Evolutionary conservation across 805 yeast species (phyloP), one percentile per base, ranked within the genome.

Genomic region (Monosporozyma unispora): DNA sequence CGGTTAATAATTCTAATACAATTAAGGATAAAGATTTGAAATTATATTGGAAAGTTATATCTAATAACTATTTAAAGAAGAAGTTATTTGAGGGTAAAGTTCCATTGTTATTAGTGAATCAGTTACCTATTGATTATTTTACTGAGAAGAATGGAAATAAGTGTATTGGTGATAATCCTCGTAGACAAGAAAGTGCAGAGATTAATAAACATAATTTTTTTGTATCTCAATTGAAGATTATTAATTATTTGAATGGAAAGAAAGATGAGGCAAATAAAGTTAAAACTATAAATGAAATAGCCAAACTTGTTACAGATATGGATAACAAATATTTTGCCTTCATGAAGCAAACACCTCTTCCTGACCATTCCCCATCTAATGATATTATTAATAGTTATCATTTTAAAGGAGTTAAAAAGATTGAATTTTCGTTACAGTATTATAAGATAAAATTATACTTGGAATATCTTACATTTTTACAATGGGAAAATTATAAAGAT

Each of bases 41-140:
- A 37, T 23, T 49, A 39, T 45, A 51, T n/a, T 60, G 62, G 62
- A 57, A 59, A 35, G 55, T 56, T 29, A 57, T 57, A 35, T 54
- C 48, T 35, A 54, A 54, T 42, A 59, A 57, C 33, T 60, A 60
- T 38, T 54, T 55, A 25, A 54, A 58, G 55, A 58, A 60, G 29
- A 58, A 58, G 41, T 40, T 59, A n/a, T 51, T 54, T 25, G 50
- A 50, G 27, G 64, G 64, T 33, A 57, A 59, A 44, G 44, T 54
- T 7, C 64, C 62, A 14, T 48, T 52, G 14, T 48, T 58, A 38
- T 50, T 58, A 19, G 23, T 16, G 5, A 18, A 25, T 18, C 16
- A 19, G n/a, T 10, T 52, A 45, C 46, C 53, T 22, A 52, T 50
- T 28, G 51, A 56, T 11, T 50, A 55, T 4, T 49, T 54, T 4